Evolutionary conservation across 2,329 filamentous ascomycete species (phyloP), one percentile per base, ranked within the genome.

Genomic region (Elsinoe batatas): DNA sequence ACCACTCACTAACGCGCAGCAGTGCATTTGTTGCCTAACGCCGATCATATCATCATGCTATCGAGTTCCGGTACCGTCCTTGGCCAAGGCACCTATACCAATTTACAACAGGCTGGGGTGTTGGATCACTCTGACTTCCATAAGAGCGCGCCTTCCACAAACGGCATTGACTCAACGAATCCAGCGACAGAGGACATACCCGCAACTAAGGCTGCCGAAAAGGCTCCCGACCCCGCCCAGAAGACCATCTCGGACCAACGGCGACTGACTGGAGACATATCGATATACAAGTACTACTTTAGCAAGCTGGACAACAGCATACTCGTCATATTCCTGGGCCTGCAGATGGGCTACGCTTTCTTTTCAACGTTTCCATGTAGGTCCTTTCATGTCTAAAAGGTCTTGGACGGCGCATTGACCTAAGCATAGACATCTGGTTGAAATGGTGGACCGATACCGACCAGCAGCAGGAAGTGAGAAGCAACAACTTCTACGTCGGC

Each of bases 1-100:
- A 13, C 5, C 13, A 22, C 13, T 18, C 20, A 10, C n/a, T 49
- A 26, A 49, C 17, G 44, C 18, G 13, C 3, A n/a, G 10, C 33
- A 51, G 47, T 35, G 18, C 15, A 32, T 15, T 33, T 51, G 2
- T 38, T 51, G 18, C 47, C 47, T 1, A 32, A 20, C 10, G 66
- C 69, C 4, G 73, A 76, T 58, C 65, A 72, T 35, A 71, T 76
- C 44, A 61, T 75, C 22, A 69, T 68, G 4, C 63, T 76, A 20
- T 65, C 68, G 33, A 59, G 61, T n/a, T 60, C 68, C 5, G 74
- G 74, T 11, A 63, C 62, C 5, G 37, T 75, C 15, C 44, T 58
- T 8, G 72, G 75, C 57, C 71, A 74, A 61, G 44, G 44, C 10
- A 15, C 44, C 7, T 49, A 26, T 30, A n/a, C 2, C 10, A 15